Conservation (phyloP, 306 rosid species). For the Quercus engelmannii region DNA sequence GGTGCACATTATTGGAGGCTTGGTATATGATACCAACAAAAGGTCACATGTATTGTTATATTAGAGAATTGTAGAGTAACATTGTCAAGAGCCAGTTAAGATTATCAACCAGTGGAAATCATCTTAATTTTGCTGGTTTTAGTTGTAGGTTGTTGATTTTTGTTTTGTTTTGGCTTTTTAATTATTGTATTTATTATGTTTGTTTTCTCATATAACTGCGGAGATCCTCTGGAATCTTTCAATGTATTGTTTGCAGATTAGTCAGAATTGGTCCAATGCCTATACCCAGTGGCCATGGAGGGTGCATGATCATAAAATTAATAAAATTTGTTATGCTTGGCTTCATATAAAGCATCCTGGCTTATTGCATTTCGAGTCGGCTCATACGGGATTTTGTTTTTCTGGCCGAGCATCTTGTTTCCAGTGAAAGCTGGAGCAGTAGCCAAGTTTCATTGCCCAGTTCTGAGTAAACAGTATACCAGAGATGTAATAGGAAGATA, state of each 20-base stretch:
- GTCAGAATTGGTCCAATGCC: constrained; percentile 1
- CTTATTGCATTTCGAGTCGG: not conserved
- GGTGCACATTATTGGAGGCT: constrained; percentile 29
- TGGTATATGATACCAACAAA: constrained; percentile 26
- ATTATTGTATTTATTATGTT: constrained; percentile 23
- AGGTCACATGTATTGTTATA: constrained; percentile 37
- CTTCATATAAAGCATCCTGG: not conserved
- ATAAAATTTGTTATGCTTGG: not conserved
- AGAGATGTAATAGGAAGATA: not conserved
- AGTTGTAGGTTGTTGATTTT: constrained; percentile 26
- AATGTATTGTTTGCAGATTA: constrained; percentile 15
- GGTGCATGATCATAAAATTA: constrained; percentile 7
- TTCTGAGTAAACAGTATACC: not conserved
- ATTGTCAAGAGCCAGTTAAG: constrained; percentile 26
- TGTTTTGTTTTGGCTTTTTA: constrained; percentile 31
- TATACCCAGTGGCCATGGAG: not conserved
- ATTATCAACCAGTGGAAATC: constrained; percentile 28
- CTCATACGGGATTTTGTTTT: not conserved
- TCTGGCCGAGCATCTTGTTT: not conserved
- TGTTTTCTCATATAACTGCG: constrained; percentile 6
- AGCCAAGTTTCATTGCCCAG: not conserved
- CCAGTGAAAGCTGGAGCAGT: not conserved
- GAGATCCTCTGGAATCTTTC: constrained; percentile 21
- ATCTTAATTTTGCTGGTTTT: constrained; percentile 33
- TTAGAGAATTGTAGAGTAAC: constrained; percentile 40